Base-by-base conservation (phyloP, 2,329 filamentous ascomycete genomes). In the Penicillium rolfsii region DNA sequence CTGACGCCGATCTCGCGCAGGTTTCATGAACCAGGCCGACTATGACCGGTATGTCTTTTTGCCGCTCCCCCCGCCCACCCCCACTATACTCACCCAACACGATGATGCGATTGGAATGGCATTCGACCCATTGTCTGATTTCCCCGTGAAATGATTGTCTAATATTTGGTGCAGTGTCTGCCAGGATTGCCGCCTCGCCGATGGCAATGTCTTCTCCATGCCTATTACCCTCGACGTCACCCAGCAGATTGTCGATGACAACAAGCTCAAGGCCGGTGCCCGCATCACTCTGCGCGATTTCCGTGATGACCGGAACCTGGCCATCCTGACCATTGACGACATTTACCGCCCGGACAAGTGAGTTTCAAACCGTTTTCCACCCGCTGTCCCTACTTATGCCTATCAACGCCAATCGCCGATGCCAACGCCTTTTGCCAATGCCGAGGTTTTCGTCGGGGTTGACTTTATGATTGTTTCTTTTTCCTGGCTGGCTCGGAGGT, bases 21-120 rank as follows among this genome's bases (percentile, higher is more conserved):
- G 93, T 74, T 99, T 99, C 84, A 90, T 99, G 90, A 97, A 87
- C 79, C 88, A 99, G 84, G 90, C 92, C 81, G 95, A 99, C 81
- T 99, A 97, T 84, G 90, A 96, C 80, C 89, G 91, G 91, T 94
- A 86, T 69, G 85, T 78, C 30, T 14, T 12, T 12, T 36, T 36
- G 35, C 35, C 35, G 35, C 38, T 19, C 54, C 24, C 9, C 8
- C 38, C 52, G 2, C 22, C 30, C 9, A 33, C 30, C 30, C 9
- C 11, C 12, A 22, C 19, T 22, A 22, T 22, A n/a, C 19, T 8
- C 28, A 1, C 11, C 40, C 36, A 33, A n/a, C 14, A 45, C 3
- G 41, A 43, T 61, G 36, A 48, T 57, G 49, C 49, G 33, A 59
- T 61, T 54, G 52, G 48, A 63, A 60, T 59, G 55, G 58, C 24